Base-by-base conservation (phyloP, 2,329 filamentous ascomycete species). In the Cladosporium sp. region DNA sequence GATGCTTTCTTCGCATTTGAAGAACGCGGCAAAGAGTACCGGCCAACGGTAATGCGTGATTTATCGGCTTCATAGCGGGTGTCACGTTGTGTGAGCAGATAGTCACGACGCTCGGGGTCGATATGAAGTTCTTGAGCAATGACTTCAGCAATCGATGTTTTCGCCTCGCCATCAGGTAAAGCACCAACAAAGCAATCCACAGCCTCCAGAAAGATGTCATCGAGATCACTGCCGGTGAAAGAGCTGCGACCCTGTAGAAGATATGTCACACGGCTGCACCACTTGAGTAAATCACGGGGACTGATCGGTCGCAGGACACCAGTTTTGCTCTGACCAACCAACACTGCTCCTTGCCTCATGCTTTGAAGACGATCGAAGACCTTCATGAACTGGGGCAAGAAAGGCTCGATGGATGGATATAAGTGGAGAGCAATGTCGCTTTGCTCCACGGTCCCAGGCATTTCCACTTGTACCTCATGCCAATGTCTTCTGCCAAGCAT, bases 201-300 rank as follows among this genome's bases (percentile, higher is more conserved):
- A 0, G 91, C 90, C 70, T 99, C 94, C 76, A 96, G 83, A 67
- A 97, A 97, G 73, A 97, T 96, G 66, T 88, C 85, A 67, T 97
- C 88, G 62, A 87, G 79, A 70, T 94, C 89, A 19, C 83, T 79
- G 10, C 85, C 84, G 22, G 82, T 87, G 62, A 81, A 86, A 20
- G 84, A 84, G 1, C 85, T 83, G 10, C 82, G 77, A 8, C 79
- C 73, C 56, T 80, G 68, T 20, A 97, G 76, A 15, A 91, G 82
- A 52, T 82, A 78, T 51, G 86, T 80, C 20, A 97, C 78, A 59
- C 94, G 84, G 47, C 85, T 83, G 66, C 91, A 96, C 87, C 94
- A 96, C 71, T 97, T 97, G 57, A 99, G 79, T 9, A 99, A 78
- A 71, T 97, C 94, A 64, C 89, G 80, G 25, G 90, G 81, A 32